Base-by-base conservation (phyloP, 805 yeast species). In the Candida silvicultrix region DNA sequence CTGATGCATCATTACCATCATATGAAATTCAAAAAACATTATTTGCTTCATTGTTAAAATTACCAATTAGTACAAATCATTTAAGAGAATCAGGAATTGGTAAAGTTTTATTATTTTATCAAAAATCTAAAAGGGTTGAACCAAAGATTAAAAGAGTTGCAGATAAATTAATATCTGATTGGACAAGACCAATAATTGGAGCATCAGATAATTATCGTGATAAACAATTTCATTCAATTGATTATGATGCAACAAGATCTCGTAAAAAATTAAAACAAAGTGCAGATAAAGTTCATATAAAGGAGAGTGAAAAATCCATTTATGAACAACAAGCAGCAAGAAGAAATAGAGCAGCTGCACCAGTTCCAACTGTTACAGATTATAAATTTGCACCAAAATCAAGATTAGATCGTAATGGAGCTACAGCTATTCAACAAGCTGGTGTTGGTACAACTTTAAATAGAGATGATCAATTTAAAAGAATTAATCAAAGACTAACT, bases 141-240 rank as follows among this genome's bases (percentile, higher is more conserved):
- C 85, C 89, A 31, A 72, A 77, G 39, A 77, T 94, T 61, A 89
- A 92, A 64, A 82, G 95, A 62, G 74, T 83, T 36, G 98, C 96
- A 6, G 98, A 94, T 60, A 81, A 81, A 61, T 71, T 94, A 49
- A 85, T 94, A 54, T 96, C 96, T 22, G 95, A 89, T 64, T 94
- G 99, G 99, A 92, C 97, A 9, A 80, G 99, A 67, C 99, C 99
- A 40, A 89, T 94, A 51, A 87, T 94, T 75, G 96, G 96, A 55
- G 84, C 96, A 49, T 84, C 95, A 4, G 98, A 92, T 66, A 89
- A 90, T 57, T 92, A 90, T 71, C 82, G 94, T 64, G 97, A 92
- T 66, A 82, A 87, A 67, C 73, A 80, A 50, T 83, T 92, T 49
- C 77, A 76, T 56, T 76, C 81, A 50, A 77, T 80, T 50, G 80